Evolutionary conservation across 345 rosid species (phyloP).

Genomic region (Eucalyptus sp.): DNA sequence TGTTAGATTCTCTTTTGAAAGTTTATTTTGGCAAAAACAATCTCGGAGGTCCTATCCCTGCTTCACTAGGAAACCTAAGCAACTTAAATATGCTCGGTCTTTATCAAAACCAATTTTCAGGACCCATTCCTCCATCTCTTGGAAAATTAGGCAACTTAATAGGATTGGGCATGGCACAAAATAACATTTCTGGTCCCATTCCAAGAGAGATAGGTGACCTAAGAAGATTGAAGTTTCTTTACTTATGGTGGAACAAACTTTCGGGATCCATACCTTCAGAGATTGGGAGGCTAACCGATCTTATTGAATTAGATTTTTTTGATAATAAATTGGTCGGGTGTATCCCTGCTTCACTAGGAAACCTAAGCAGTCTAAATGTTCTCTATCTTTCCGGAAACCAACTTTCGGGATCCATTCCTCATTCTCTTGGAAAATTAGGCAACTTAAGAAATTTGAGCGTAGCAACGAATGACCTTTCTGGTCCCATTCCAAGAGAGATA

Average conservation of each 20-base stretch:
- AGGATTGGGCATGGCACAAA: rapidly evolving
- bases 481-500: not conserved
- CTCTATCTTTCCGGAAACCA: rapidly evolving
- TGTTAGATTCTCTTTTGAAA: too few species aligned
- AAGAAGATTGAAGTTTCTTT: not conserved
- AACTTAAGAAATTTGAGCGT: rapidly evolving
- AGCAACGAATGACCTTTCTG: rapidly evolving
- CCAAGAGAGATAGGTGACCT: not conserved
- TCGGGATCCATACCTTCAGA: not conserved
- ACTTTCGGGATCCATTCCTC: not conserved
- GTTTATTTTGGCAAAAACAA: too few species aligned
- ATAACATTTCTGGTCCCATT: not conserved
- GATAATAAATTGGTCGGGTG: rapidly evolving
- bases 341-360: too few species aligned
- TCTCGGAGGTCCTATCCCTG: too few species aligned
- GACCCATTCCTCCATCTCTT: not conserved
- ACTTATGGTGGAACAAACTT: rapidly evolving
- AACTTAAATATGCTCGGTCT: too few species aligned
- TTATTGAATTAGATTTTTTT: rapidly evolving
- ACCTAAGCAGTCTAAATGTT: too few species aligned
- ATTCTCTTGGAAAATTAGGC: not conserved
- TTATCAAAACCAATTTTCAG: not conserved
- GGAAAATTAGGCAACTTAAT: not conserved
- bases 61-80: too few species aligned
- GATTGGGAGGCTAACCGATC: not conserved